These are phyloP conservation scores for Fusarium pseudocircinatum DNA, from an alignment of 2,329 filamentous ascomycete species.

Conservation along the genomic window DNA sequence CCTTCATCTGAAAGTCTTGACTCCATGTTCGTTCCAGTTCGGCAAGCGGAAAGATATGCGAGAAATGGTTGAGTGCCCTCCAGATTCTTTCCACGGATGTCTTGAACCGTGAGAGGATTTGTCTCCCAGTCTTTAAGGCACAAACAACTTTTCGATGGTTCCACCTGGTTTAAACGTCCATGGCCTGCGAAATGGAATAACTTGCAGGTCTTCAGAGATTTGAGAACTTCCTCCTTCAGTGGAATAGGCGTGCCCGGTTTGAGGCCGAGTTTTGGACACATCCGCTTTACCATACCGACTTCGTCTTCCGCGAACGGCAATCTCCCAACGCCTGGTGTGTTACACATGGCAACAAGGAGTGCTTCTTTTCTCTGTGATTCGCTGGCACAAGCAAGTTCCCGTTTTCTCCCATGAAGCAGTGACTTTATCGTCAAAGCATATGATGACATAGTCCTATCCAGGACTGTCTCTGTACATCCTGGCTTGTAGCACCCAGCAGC, in stretches of 20 bases:
- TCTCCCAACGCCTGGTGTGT: background rate
- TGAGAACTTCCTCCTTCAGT: fast-evolving
- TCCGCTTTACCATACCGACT: background rate
- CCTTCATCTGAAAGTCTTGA: background rate
- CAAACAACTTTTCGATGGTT: background rate
- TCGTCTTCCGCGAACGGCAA: background rate
- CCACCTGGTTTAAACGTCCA: background rate
- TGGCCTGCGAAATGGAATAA: background rate
- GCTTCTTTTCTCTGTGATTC: fast-evolving
- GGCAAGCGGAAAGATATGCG: background rate
- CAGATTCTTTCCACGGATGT: background rate
- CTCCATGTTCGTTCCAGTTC: background rate
- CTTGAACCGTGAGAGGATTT: background rate
- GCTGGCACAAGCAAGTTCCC: fast-evolving
- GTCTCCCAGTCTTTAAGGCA: background rate
- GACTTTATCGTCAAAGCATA: background rate
- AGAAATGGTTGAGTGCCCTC: background rate
- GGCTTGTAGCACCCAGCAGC: background rate
- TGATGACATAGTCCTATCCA: background rate
- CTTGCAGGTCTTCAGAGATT: fast-evolving
- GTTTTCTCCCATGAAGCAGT: background rate
- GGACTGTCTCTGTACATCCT: background rate
- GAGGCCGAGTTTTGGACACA: background rate
- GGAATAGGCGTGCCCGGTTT: fast-evolving
- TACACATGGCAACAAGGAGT: background rate